These are phyloP conservation scores for Pseudozyma sp. DNA, from an alignment of 1,284 basidiomycete genomes.

Conservation along the genomic window DNA sequence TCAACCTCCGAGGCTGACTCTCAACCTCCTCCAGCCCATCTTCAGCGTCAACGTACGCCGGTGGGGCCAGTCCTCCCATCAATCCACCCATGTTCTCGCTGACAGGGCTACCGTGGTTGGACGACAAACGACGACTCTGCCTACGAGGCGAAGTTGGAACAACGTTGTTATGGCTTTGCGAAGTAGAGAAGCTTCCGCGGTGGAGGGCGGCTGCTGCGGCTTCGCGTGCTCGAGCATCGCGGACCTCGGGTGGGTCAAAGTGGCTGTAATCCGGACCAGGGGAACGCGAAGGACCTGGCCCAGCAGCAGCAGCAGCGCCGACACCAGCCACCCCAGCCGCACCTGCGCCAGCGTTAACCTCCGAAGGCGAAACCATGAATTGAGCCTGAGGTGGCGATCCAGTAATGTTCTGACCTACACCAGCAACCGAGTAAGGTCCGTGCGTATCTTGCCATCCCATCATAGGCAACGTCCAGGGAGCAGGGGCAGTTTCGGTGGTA, in stretches of 20 bases:
- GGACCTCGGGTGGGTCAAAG: constrained; percentile 62
- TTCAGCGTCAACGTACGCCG: constrained; percentile 47
- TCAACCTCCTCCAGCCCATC: constrained; percentile 35
- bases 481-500: constrained; percentile 23
- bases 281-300: constrained; percentile 16
- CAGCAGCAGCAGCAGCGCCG: constrained; percentile 17
- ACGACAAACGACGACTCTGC: constrained; percentile 21
- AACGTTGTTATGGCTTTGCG: constrained; percentile 14
- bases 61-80: constrained; percentile 22
- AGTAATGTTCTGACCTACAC: constrained; percentile 30
- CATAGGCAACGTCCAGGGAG: constrained; percentile 45
- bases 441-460: constrained; percentile 44
- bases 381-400: constrained; percentile 32
- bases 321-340: constrained; percentile 14
- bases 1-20: constrained; percentile 30
- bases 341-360: constrained; percentile 22
- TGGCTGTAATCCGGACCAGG: constrained; percentile 57
- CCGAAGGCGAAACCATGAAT: constrained; percentile 46
- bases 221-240: constrained; percentile 53
- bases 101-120: constrained; percentile 29
- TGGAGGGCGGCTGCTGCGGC: constrained; percentile 45
- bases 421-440: constrained; percentile 38
- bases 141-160: constrained; percentile 30
- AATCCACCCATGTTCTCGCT: constrained; percentile 21
- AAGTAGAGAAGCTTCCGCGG: constrained; percentile 22